phyloP scores from a whole-genome alignment of 805 yeast genomes.

The Schizosaccharomyces octosporus region DNA sequence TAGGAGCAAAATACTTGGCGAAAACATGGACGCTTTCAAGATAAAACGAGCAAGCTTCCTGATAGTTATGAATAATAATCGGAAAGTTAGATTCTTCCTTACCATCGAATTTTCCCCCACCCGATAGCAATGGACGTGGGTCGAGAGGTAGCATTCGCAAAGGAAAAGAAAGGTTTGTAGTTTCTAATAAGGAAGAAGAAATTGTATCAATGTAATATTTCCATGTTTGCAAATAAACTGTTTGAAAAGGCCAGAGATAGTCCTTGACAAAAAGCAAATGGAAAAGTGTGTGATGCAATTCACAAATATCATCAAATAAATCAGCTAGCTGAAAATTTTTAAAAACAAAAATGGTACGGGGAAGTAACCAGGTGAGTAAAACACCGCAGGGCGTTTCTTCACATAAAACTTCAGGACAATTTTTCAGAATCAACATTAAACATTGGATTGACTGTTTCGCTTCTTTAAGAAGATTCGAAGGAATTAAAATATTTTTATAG shows the following conservation, averaged over 20 bases:
- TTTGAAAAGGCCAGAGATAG: not conserved
- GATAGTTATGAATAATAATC: not conserved
- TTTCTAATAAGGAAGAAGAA: not conserved
- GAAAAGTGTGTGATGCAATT: not conserved
- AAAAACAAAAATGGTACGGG: not conserved
- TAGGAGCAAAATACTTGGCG: not conserved
- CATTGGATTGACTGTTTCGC: not conserved
- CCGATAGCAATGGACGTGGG: not conserved
- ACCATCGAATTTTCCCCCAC: not conserved
- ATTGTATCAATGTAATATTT: not conserved
- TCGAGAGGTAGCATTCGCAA: not conserved
- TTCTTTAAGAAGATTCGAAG: not conserved
- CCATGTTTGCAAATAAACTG: not conserved
- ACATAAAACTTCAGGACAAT: not conserved
- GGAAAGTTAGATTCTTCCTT: not conserved
- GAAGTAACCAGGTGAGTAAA: not conserved
- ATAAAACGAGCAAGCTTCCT: not conserved
- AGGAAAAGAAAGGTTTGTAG: not conserved
- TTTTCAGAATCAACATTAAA: not conserved
- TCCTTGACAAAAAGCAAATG: not conserved
- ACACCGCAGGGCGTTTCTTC: not conserved
- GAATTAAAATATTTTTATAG: not conserved
- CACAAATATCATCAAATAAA: not conserved
- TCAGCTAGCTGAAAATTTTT: not conserved
- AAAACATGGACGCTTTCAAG: not conserved